Evolutionary conservation across 768 basidiomycete species (phyloP).

Genomic region (Sarcodon sp.): DNA sequence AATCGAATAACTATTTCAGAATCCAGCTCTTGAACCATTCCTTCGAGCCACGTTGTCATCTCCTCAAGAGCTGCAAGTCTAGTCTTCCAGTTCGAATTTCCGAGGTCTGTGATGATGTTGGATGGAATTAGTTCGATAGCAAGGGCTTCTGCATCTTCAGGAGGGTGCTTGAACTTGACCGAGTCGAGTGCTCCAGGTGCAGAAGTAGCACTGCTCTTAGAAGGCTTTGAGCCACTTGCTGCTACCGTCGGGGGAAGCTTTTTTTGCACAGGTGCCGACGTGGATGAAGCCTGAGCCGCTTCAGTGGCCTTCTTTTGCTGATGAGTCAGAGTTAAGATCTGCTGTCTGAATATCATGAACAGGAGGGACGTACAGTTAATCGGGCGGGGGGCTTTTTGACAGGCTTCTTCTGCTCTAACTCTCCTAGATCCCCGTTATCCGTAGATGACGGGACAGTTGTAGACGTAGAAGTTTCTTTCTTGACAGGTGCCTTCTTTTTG

Average conservation of each 20-base stretch:
- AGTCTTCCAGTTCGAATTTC: slow-evolving; percentile 90
- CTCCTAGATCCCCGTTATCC: slow-evolving; percentile 20
- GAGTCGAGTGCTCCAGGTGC: slow-evolving; percentile 54
- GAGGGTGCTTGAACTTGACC: slow-evolving; percentile 83
- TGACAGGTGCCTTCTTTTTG: slow-evolving; percentile 22
- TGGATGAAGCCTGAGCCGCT: slow-evolving; percentile 7
- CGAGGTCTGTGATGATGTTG: slow-evolving; percentile 56
- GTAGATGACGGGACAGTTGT: slow-evolving; percentile 16
- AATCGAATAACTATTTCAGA: slow-evolving; percentile 83
- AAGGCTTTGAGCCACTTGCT: slow-evolving; percentile 23
- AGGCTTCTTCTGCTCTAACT: slow-evolving; percentile 25
- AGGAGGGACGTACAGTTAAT: slow-evolving; percentile 22
- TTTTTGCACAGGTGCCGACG: slow-evolving; percentile 23
- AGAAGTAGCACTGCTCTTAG: slow-evolving; percentile 35
- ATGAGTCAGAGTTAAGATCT: slow-evolving; percentile 1
- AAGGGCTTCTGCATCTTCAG: slow-evolving; percentile 84
- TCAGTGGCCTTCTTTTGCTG: slow-evolving; percentile 34
- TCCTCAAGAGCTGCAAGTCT: slow-evolving; percentile 81
- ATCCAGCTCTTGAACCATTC: slow-evolving; percentile 52
- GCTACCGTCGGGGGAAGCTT: slow-evolving; percentile 28
- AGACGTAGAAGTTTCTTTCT: slow-evolving; percentile 9
- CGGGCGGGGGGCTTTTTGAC: slow-evolving; percentile 38
- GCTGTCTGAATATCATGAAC: not conserved
- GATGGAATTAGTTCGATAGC: slow-evolving; percentile 63
- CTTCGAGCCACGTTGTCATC: slow-evolving; percentile 74